Evolutionary conservation across 2,329 filamentous ascomycete genomes (phyloP), one percentile per base, ranked within the genome.

Genomic region (Teratosphaeriaceae sp.): DNA sequence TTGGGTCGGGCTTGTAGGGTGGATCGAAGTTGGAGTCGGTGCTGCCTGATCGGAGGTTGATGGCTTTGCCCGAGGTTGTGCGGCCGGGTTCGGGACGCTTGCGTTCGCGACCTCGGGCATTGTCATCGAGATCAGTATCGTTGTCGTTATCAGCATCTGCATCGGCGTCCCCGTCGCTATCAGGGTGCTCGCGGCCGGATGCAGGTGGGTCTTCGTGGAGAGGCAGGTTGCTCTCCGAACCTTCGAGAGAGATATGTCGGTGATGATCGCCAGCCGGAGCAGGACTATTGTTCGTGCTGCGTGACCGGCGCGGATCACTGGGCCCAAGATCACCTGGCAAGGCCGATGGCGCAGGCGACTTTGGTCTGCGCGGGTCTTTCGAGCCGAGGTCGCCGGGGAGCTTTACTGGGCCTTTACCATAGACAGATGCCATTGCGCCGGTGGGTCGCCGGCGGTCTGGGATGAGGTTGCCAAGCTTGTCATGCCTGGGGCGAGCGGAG

Each of bases 321-420:
- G 59, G 55, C 22, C 59, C 59, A 3, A 62, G 45, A 40, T 62
- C 59, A 16, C 59, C 59, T 34, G 59, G 59, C 3, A 61, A 30
- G 30, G 45, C 27, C 23, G 35, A 40, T 15, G 58, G 53, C 3
- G 54, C 55, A 15, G 61, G 60, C 1, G 59, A 62, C 23, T 55
- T 54, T 11, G 59, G 52, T 26, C 61, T 51, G 34, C 61, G 48
- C 5, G 61, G 61, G 43, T 64, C 62, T 27, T 53, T 59, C 4
- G 61, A 51, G 13, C 62, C 62, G 3, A 64, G 52, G 45, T 65
- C 62, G 15, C 62, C 62, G 6, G 62, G 62, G n/a, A 65, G 48
- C 21, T 51, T 47, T 9, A 62, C 53, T 30, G 56, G 56, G 11
- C 41, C 43, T 16, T 43, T 51, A 22, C 56, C 56, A 43, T 52